Evolutionary conservation across 2,329 filamentous ascomycete genomes (phyloP), one percentile per base, ranked within the genome.

Genomic region (Colletotrichum theobromicola): DNA sequence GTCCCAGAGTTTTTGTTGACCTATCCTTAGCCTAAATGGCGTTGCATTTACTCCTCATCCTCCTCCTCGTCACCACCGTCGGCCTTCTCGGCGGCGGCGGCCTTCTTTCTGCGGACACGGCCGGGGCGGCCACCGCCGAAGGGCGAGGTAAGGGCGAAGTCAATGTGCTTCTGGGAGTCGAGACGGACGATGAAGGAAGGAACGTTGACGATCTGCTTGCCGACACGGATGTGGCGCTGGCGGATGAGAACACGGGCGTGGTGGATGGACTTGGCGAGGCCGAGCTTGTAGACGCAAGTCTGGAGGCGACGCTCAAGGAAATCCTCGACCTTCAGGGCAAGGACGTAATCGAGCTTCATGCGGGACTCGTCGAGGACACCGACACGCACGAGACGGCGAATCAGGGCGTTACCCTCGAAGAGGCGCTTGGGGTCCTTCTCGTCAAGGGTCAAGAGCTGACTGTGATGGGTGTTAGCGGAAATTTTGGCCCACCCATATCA

Each of bases 291-390:
- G 88, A 99, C 97, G 85, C 96, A 98, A 84, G 97, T 99, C 94
- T 99, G 96, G 82, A 98, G 96, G 89, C 97, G 96, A 85, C 97
- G 96, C 94, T 99, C 97, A 90, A 99, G 93, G 94, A 99, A 99
- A 90, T 99, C 97, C 90, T 99, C 97, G 84, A 97, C 94, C 93
- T 98, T 98, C 77, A 99, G 94, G 90, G 97, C 97, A 86, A 99
- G 91, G 86, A 99, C 97, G 94, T 99, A 98, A 98, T 99, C 97
- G 92, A 99, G 97, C 94, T 98, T 99, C 97, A 99, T 99, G 93
- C 97, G 97, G 87, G 96, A 96, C 92, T 99, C 97, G 88, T 99
- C 97, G 85, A 99, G 95, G 85, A 99, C 97, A 95, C 97, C 97
- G 87, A 98, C 96, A 88, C 97, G 97, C 81, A 99, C 97, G 81